These are phyloP conservation scores for Scheffersomyces titani DNA, from an alignment of 1,139 yeast species.

Conservation along the genomic window DNA sequence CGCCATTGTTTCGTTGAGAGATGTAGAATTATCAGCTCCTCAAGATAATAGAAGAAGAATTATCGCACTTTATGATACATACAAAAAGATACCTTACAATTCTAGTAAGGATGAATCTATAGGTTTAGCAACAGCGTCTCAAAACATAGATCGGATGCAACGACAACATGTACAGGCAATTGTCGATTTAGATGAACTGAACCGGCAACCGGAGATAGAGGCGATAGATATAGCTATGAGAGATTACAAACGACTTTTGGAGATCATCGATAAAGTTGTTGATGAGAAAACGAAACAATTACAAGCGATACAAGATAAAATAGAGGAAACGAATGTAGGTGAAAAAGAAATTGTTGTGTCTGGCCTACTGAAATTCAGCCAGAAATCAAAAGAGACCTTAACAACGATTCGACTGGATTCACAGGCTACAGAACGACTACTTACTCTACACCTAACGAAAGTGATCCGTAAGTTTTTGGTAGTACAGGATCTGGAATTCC, in stretches of 20 bases:
- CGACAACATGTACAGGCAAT: constrained; percentile 17
- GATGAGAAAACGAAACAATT: constrained; percentile 4
- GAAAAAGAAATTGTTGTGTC: background rate
- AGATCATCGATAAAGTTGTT: background rate
- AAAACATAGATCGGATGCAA: constrained; percentile 18
- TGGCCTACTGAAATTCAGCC: background rate
- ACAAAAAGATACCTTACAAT: constrained; percentile 30
- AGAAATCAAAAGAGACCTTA: background rate
- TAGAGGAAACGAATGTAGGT: background rate
- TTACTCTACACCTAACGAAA: constrained; percentile 18
- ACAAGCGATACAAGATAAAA: constrained; percentile 2
- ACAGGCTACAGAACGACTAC: constrained; percentile 3
- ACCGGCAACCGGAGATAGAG: constrained; percentile 1
- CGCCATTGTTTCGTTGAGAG: constrained; percentile 18
- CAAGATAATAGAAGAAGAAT: constrained; percentile 15
- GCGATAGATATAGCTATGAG: constrained; percentile 3
- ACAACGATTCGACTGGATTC: constrained; percentile 6
- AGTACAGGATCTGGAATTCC: constrained; percentile 21
- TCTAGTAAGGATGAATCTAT: constrained; percentile 41
- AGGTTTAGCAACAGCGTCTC: constrained; percentile 36
- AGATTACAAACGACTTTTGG: constrained; percentile 9
- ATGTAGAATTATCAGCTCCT: constrained; percentile 4
- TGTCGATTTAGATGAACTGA: constrained; percentile 7
- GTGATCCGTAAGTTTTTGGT: constrained; percentile 26
- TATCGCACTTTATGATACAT: constrained; percentile 30